phyloP scores from a whole-genome alignment of 768 basidiomycete genomes.

The Rhodosporidiobolus odoratus region DNA sequence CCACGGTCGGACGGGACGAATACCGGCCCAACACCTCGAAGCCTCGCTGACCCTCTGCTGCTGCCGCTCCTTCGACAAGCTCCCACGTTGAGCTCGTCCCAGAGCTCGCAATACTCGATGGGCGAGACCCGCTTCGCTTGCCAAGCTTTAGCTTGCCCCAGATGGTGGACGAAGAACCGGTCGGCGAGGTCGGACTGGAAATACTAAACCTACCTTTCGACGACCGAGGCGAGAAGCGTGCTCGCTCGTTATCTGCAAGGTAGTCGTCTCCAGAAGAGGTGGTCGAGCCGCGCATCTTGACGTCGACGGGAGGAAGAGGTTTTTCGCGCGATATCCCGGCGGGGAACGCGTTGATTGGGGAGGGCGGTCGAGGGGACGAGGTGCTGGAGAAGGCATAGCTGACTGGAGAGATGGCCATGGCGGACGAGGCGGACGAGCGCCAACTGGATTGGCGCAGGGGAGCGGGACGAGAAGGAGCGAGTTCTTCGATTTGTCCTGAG shows the following conservation, averaged over 20 bases:
- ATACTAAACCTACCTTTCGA: background rate
- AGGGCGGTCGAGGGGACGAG: constrained; percentile 9
- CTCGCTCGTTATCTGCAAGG: constrained; percentile 22
- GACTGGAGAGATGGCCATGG: background rate
- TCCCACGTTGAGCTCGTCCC: constrained; percentile 19
- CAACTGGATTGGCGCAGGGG: background rate
- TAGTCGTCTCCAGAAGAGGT: constrained; percentile 14
- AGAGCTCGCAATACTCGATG: constrained; percentile 8
- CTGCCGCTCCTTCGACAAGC: background rate
- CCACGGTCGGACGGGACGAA: background rate
- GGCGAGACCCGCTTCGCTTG: background rate
- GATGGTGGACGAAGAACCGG: constrained; percentile 7
- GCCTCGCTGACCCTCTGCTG: background rate
- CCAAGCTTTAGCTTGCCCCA: constrained; percentile 20
- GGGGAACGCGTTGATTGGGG: constrained; percentile 16
- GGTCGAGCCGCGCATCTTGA: constrained; percentile 11
- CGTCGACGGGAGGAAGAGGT: constrained; percentile 15
- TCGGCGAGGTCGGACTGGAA: background rate
- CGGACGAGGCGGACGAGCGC: constrained; percentile 5
- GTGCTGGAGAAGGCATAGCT: background rate
- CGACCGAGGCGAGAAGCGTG: background rate
- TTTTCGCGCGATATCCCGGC: background rate
- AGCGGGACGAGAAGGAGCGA: background rate
- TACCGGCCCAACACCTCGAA: constrained; percentile 21
- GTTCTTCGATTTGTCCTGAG: background rate